Evolutionary conservation across 2,329 filamentous ascomycete genomes (phyloP).

Genomic region (Cladosporium sp.): DNA sequence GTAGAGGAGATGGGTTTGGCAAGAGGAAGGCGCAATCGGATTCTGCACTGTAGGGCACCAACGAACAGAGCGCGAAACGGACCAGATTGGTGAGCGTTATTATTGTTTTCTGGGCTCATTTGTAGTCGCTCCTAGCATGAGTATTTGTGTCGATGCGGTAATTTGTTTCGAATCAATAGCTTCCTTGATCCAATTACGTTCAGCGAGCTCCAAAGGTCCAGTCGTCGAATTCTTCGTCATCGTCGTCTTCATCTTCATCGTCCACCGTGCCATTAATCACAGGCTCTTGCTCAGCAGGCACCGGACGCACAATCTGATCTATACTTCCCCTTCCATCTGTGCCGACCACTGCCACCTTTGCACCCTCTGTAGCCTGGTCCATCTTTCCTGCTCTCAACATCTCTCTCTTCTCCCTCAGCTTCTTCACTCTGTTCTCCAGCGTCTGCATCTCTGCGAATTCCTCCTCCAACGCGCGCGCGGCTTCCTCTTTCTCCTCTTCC

Average conservation of each 20-base stretch:
- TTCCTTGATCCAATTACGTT: not conserved
- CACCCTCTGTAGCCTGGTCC: slow-evolving; percentile 6
- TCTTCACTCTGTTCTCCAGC: slow-evolving; percentile 47
- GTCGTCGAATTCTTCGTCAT: slow-evolving; percentile 25
- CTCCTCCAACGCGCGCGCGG: slow-evolving; percentile 45
- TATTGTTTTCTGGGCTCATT: not conserved
- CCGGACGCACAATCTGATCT: not conserved
- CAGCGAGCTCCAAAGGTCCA: slow-evolving; percentile 25
- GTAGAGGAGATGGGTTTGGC: not conserved
- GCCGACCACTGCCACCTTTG: not conserved
- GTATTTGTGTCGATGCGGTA: not conserved
- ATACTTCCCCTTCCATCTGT: not conserved
- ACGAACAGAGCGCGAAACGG: not conserved
- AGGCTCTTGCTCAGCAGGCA: not conserved
- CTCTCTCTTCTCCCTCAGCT: slow-evolving; percentile 48
- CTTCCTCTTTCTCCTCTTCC: slow-evolving; percentile 52
- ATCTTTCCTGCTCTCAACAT: slow-evolving; percentile 36
- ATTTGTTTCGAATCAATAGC: not conserved
- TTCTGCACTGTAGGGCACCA: not conserved
- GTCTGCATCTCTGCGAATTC: slow-evolving; percentile 54
- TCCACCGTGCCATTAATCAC: not conserved
- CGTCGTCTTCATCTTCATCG: slow-evolving; percentile 25
- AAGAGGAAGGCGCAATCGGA: not conserved
- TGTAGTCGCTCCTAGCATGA: not conserved
- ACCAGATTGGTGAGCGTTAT: not conserved